These are phyloP conservation scores for Cystobasidiopsis lactophilus DNA, from an alignment of 768 basidiomycete genomes.

Conservation along the genomic window DNA sequence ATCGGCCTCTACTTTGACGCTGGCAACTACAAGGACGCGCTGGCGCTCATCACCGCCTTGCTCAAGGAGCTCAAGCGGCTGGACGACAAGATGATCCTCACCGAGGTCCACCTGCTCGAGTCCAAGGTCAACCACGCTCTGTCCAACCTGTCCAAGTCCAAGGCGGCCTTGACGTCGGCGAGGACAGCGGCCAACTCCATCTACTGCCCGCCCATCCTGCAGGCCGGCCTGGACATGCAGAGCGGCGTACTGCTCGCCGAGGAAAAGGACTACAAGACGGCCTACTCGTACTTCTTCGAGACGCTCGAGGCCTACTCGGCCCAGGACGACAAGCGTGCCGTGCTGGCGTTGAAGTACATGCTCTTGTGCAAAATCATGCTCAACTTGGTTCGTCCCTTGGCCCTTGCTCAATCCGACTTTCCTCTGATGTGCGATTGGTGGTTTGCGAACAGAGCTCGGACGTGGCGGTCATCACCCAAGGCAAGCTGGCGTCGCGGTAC, in stretches of 20 bases:
- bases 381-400: slow-evolving; percentile 42
- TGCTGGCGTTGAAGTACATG: slow-evolving; percentile 91
- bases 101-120: slow-evolving; percentile 87
- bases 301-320: slow-evolving; percentile 71
- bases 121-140: slow-evolving; percentile 73
- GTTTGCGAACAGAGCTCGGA: slow-evolving; percentile 36
- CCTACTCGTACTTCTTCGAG: slow-evolving; percentile 79
- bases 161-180: slow-evolving; percentile 72
- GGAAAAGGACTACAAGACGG: slow-evolving; percentile 93
- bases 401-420: background rate
- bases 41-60: slow-evolving; percentile 62
- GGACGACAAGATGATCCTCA: slow-evolving; percentile 94
- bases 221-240: slow-evolving; percentile 41
- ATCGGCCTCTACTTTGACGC: slow-evolving; percentile 52
- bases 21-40: slow-evolving; percentile 51
- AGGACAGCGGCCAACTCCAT: slow-evolving; percentile 87
- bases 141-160: slow-evolving; percentile 71
- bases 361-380: slow-evolving; percentile 95
- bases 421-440: background rate
- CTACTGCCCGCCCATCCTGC: slow-evolving; percentile 61
- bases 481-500: slow-evolving; percentile 74
- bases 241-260: slow-evolving; percentile 76
- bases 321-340: slow-evolving; percentile 53
- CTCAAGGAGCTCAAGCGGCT: slow-evolving; percentile 74
- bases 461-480: slow-evolving; percentile 58